A percentile compares a stretch with the other conserved stretches of the same genome.
These are phyloP conservation scores for Phytophthora meadii DNA, from an alignment of 352 stramenopile species.

Conservation along the genomic window DNA sequence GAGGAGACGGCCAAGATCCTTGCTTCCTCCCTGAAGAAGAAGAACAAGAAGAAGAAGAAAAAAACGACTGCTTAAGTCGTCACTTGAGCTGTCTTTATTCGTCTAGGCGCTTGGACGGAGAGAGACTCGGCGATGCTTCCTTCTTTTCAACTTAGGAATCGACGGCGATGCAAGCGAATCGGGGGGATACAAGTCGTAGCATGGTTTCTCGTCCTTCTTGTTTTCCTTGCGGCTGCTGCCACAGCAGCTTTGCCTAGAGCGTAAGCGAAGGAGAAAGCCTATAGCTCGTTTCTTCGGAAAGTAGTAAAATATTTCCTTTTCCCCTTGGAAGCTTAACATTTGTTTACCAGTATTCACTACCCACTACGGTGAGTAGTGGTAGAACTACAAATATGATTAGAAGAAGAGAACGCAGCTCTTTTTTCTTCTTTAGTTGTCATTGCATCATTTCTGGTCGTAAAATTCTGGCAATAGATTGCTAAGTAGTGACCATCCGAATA, in stretches of 20 bases:
- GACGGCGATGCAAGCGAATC: constrained; percentile 37
- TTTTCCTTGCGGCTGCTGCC: constrained; percentile 36
- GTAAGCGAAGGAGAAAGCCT: constrained; percentile 34
- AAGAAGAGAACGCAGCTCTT: too few species aligned
- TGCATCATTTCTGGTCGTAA: too few species aligned
- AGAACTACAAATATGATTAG: too few species aligned
- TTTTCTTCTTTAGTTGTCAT: too few species aligned
- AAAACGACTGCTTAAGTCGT: constrained; percentile 49
- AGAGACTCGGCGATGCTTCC: constrained; percentile 25
- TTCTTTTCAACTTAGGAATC: constrained; percentile 32
- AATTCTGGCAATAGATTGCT: too few species aligned
- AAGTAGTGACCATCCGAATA: too few species aligned
- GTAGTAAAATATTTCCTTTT: constrained; percentile 63
- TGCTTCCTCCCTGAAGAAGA: constrained; percentile 94
- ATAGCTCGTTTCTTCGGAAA: constrained; percentile 50
- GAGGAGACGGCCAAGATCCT: constrained; percentile 93
- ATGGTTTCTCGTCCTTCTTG: constrained; percentile 37
- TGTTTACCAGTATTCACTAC: too few species aligned
- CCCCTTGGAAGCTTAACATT: background rate
- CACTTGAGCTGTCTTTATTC: constrained; percentile 8
- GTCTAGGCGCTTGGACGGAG: constrained; percentile 7
- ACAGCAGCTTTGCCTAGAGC: constrained; percentile 39
- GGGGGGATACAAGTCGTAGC: constrained; percentile 29
- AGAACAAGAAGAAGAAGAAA: constrained; percentile 96
- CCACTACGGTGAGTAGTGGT: too few species aligned